These are phyloP conservation scores for Ulvella scutata DNA, from an alignment of 139 green algal genomes.

Conservation along the genomic window DNA sequence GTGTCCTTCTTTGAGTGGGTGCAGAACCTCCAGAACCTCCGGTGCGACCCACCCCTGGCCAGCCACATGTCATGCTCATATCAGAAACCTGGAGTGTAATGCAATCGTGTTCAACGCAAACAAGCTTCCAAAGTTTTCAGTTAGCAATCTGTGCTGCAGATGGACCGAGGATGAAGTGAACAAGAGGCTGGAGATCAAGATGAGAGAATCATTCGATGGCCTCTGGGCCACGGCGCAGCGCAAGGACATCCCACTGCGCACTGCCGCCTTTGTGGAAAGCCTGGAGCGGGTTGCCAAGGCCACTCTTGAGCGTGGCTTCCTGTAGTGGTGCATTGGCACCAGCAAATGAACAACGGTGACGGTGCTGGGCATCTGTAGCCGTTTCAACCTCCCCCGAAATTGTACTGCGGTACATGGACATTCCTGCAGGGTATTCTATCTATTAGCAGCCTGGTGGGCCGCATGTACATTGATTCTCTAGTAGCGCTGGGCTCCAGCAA, in stretches of 20 bases:
- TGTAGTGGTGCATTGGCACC: too few relatives aligned
- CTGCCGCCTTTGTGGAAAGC: constrained; percentile 26
- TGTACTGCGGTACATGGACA: too few relatives aligned
- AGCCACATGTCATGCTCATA: constrained; percentile 6
- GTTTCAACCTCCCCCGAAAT: too few relatives aligned
- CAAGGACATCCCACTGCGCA: constrained; percentile 18
- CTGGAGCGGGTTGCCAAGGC: constrained; percentile 21
- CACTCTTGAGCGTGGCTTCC: constrained; percentile 20
- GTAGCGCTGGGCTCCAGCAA: too few relatives aligned
- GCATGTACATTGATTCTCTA: too few relatives aligned
- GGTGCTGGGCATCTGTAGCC: too few relatives aligned
- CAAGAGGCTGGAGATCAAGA: constrained; percentile 19
- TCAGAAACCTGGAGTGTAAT: too few relatives aligned
- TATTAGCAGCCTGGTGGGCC: too few relatives aligned
- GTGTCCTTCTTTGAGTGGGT: constrained; percentile 79
- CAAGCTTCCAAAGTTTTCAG: too few relatives aligned
- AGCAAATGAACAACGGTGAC: too few relatives aligned
- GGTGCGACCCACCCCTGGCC: constrained; percentile 4
- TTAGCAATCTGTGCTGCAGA: background rate
- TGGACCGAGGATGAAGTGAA: constrained; percentile 41
- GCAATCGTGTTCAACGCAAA: too few relatives aligned
- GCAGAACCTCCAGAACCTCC: constrained; percentile 73
- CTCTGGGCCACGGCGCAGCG: constrained; percentile 10
- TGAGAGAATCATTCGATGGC: constrained; percentile 19
- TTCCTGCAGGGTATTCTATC: too few relatives aligned